Conservation (phyloP, 768 basidiomycete genomes). For the Austroboletus festivus region DNA sequence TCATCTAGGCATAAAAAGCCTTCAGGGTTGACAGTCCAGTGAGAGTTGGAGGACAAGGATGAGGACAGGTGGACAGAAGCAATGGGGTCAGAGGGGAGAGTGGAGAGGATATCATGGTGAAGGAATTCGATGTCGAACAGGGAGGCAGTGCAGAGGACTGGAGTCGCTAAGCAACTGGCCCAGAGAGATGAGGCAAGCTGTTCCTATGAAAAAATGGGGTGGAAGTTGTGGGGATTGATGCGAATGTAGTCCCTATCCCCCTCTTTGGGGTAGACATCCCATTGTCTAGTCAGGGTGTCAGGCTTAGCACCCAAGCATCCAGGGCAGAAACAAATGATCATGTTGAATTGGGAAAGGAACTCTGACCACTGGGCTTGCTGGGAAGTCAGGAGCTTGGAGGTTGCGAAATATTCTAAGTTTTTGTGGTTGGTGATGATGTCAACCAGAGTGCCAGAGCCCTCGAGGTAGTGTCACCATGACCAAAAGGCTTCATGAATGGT, state of each 20-base stretch:
- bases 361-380: too few species aligned
- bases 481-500: not conserved
- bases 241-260: not conserved
- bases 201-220: not conserved
- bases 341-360: too few species aligned
- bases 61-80: not conserved
- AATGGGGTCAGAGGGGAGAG: not conserved
- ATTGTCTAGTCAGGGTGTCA: not conserved
- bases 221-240: not conserved
- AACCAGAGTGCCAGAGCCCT: not conserved
- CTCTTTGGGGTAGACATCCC: constrained; percentile 6
- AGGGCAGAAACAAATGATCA: too few species aligned
- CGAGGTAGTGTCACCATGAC: not conserved
- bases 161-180: not conserved
- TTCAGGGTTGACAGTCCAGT: not conserved
- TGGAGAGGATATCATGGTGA: not conserved
- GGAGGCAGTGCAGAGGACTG: too few species aligned
- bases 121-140: not conserved
- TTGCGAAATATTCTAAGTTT: not conserved
- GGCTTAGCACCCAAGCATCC: not conserved
- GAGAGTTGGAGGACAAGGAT: not conserved
- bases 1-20: not conserved
- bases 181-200: not conserved
- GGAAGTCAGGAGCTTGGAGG: too few species aligned
- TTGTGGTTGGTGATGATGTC: not conserved